Evolutionary conservation across 2,329 filamentous ascomycete species (phyloP).

Genomic region (Gnomoniopsis sp.): DNA sequence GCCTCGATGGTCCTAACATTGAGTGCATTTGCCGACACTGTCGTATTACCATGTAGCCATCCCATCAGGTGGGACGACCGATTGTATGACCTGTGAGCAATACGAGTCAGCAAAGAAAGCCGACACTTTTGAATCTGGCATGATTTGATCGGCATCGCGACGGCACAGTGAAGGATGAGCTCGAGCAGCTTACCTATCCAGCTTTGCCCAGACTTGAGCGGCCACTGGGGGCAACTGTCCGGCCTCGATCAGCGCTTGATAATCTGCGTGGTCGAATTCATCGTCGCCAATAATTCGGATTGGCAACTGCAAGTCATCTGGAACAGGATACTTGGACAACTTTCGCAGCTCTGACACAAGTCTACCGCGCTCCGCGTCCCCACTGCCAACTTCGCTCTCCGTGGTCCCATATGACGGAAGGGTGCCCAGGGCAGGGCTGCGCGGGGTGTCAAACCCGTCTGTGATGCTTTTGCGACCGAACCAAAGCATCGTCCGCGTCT

Average conservation of each 20-base stretch:
- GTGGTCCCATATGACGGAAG: not conserved
- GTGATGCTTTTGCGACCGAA: slow-evolving; percentile 30
- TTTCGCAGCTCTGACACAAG: slow-evolving; percentile 28
- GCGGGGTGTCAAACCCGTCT: slow-evolving; percentile 17
- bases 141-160: not conserved
- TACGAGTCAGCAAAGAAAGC: not conserved
- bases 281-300: slow-evolving; percentile 52
- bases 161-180: not conserved
- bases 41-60: slow-evolving; percentile 62
- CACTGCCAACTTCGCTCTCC: not conserved
- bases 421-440: not conserved
- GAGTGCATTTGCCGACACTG: slow-evolving; percentile 67
- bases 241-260: slow-evolving; percentile 33
- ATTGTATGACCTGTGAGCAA: slow-evolving; percentile 41
- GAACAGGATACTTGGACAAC: slow-evolving; percentile 36
- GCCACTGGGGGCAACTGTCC: slow-evolving; percentile 51
- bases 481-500: slow-evolving; percentile 54
- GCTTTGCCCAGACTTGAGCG: slow-evolving; percentile 22
- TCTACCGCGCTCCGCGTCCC: slow-evolving; percentile 13
- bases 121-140: not conserved
- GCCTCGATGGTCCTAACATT: slow-evolving; percentile 63
- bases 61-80: slow-evolving; percentile 69
- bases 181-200: slow-evolving; percentile 23
- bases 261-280: slow-evolving; percentile 31
- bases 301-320: slow-evolving; percentile 46